Evolutionary conservation across 2,329 filamentous ascomycete genomes (phyloP).

Genomic region (Fusarium xyrophilum): DNA sequence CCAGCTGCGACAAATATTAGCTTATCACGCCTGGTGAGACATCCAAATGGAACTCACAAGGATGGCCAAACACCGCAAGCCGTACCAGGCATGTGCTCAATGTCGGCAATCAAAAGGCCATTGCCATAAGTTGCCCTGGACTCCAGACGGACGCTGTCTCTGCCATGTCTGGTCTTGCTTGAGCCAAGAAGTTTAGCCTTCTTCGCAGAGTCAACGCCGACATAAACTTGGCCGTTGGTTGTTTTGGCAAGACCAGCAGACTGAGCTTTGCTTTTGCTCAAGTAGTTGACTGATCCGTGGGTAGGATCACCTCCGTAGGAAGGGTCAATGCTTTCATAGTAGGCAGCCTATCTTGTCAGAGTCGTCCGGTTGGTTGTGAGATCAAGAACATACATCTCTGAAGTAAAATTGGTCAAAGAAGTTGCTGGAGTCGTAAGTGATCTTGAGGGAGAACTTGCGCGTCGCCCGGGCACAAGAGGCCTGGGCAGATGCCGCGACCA

Average conservation of each 20-base stretch:
- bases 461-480: not conserved
- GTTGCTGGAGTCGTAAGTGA: conserved; percentile 42
- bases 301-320: conserved; percentile 61
- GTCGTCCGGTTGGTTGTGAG: rapidly evolving
- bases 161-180: conserved; percentile 41
- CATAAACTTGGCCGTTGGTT: not conserved
- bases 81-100: conserved; percentile 29
- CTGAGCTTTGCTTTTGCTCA: conserved; percentile 43
- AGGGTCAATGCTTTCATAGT: conserved; percentile 27
- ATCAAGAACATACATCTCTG: conserved; percentile 4
- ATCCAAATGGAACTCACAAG: conserved; percentile 10
- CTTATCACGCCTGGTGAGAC: rapidly evolving
- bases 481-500: not conserved
- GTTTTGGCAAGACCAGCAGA: conserved; percentile 41
- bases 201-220: conserved; percentile 1
- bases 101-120: conserved; percentile 67
- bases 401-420: conserved; percentile 56
- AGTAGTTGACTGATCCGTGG: conserved; percentile 69
- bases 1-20: not conserved
- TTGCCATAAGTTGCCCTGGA: conserved; percentile 66
- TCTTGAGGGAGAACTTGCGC: conserved; percentile 15
- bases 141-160: conserved; percentile 68
- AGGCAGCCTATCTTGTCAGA: conserved; percentile 5
- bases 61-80: conserved; percentile 34
- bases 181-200: conserved; percentile 21